A percentile compares a stretch with the other conserved stretches of the same genome.
These are phyloP conservation scores for Paraconiothyrium sp. DNA, from an alignment of 2,329 filamentous ascomycete species.

Conservation along the genomic window DNA sequence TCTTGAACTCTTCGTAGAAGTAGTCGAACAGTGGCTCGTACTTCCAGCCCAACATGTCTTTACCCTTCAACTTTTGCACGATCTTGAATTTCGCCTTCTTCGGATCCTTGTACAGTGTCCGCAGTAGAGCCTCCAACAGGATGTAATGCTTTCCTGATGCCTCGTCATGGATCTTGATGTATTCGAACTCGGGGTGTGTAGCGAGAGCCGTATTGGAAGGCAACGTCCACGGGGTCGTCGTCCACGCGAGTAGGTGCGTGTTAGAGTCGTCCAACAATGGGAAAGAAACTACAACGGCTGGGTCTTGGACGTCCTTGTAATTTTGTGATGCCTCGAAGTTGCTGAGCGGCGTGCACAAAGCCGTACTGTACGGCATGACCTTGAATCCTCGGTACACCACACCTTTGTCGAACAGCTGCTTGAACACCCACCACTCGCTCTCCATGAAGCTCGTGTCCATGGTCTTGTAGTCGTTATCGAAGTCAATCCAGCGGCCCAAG, in stretches of 20 bases:
- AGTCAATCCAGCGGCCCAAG: conserved; percentile 94
- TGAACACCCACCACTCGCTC: conserved; percentile 96
- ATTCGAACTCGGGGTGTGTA: conserved; percentile 84
- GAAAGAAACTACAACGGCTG: conserved; percentile 87
- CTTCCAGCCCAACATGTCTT: conserved; percentile 85
- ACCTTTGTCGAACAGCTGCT: conserved; percentile 88
- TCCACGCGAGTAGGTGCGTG: conserved; percentile 82
- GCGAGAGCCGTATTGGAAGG: conserved; percentile 83
- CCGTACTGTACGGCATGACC: conserved; percentile 96
- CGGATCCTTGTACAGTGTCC: conserved; percentile 89
- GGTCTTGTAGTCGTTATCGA: conserved; percentile 97
- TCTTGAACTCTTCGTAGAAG: conserved; percentile 88
- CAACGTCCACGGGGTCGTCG: conserved; percentile 87
- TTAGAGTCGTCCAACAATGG: conserved; percentile 80
- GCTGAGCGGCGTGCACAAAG: conserved; percentile 85
- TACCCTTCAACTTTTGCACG: conserved; percentile 80
- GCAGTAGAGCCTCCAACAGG: conserved; percentile 80
- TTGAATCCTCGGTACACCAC: conserved; percentile 89
- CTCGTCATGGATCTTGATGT: conserved; percentile 86
- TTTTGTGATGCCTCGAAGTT: conserved; percentile 96
- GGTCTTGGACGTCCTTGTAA: conserved; percentile 92
- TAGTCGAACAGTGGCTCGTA: conserved; percentile 92
- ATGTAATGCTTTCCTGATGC: conserved; percentile 85
- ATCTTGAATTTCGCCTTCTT: conserved; percentile 95
- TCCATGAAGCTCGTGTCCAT: conserved; percentile 98